A percentile compares a stretch with the other conserved stretches of the same genome.
Conservation (phyloP, 1,139 yeast genomes). For the Lipomyces yarrowii region DNA sequence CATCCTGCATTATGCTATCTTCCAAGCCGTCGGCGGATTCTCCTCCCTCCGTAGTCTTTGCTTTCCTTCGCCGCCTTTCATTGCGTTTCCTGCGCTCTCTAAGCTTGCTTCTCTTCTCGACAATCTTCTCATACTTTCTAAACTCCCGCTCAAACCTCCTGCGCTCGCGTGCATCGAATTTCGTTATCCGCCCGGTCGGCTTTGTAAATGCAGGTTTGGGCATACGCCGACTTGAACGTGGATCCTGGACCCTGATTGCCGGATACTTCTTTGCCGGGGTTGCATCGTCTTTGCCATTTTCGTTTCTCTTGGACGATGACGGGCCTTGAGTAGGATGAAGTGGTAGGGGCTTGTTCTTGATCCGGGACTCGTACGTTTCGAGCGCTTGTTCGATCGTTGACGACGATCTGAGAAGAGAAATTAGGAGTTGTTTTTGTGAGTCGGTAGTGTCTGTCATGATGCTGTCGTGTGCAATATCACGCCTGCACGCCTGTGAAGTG, state of each 20-base stretch:
- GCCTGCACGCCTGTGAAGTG: background rate
- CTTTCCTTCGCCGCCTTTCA: background rate
- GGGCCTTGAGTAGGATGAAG: conserved; percentile 17
- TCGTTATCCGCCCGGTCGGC: background rate
- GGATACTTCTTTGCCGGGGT: background rate
- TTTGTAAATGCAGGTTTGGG: background rate
- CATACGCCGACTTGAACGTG: background rate
- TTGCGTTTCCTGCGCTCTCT: conserved; percentile 7
- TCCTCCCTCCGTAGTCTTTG: background rate
- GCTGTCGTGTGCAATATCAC: background rate
- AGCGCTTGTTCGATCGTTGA: conserved; percentile 2
- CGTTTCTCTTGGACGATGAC: background rate
- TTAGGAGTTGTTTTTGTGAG: conserved; percentile 5
- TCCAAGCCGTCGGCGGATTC: background rate
- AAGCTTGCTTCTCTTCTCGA: conserved; percentile 3
- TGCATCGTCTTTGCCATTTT: background rate
- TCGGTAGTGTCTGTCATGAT: background rate
- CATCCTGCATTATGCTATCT: background rate
- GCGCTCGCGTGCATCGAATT: conserved; percentile 13
- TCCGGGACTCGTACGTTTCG: conserved; percentile 14
- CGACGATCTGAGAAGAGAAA: background rate
- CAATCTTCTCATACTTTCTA: conserved; percentile 6
- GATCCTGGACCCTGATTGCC: conserved; percentile 3
- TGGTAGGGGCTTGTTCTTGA: conserved; percentile 23
- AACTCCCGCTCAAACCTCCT: conserved; percentile 13